A percentile compares a stretch with the other conserved stretches of the same genome.
Evolutionary conservation across 148 eudicot species (phyloP).

Genomic region (Vaccinium macrocarpon): DNA sequence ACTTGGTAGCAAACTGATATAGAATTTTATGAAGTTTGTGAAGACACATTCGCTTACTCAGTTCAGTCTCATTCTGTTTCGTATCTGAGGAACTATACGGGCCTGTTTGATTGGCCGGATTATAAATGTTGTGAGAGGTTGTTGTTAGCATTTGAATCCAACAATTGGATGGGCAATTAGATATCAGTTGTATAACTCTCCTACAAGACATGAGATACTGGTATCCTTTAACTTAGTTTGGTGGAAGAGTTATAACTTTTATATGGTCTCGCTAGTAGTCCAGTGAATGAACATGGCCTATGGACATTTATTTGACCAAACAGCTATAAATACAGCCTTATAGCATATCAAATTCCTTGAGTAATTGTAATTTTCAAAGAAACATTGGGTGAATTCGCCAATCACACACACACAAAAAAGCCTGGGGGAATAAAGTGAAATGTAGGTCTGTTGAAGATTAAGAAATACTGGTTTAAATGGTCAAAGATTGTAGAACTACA

Average conservation of each 20-base stretch:
- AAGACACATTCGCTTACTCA: no score
- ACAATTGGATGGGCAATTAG: neutral
- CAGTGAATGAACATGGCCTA: neutral
- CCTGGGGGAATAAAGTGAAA: neutral
- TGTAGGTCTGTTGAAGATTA: neutral
- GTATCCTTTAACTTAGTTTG: neutral
- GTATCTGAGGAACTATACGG: neutral
- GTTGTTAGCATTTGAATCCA: neutral
- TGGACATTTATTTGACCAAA: neutral
- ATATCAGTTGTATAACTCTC: neutral
- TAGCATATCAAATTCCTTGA: neutral
- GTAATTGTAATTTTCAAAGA: neutral
- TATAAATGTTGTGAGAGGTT: neutral
- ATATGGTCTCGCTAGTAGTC: neutral
- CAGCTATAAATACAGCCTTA: neutral
- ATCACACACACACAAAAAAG: no score
- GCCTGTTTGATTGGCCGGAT: neutral
- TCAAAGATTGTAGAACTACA: neutral
- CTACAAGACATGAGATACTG: neutral
- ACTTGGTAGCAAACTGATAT: neutral
- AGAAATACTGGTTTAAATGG: neutral
- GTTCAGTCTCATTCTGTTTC: neutral
- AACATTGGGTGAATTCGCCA: no score
- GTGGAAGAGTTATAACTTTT: neutral
- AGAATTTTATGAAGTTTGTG: neutral